Base-by-base conservation (phyloP, 495 filamentous ascomycete species). In the Trichoderma orchidacearum region DNA sequence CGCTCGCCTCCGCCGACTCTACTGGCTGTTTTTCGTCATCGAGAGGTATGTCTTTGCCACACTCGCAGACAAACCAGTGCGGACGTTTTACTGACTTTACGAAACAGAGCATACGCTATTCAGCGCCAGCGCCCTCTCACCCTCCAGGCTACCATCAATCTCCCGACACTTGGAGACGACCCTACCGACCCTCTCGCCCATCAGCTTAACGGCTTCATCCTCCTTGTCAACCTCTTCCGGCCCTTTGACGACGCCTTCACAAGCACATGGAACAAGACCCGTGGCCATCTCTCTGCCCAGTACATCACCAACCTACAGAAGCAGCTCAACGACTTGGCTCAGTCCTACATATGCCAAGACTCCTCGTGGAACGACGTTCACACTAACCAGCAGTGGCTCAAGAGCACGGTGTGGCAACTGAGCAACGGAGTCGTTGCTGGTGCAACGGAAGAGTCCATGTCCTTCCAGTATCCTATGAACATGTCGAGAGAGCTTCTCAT, bases 371-470 rank as follows among this genome's bases (percentile, higher is more conserved):
- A 81, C 17, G 87, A 94, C 62, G 70, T 90, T 8, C 75, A 81
- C 8, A 74, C 81, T 7, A 88, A 85, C 31, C 87, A 91, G 66
- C 81, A 87, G 63, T 94, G 89, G 89, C 77, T 92, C n/a, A 83
- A 87, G 60, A 86, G 85, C 27, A 84, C 85, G 63, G 77, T 86
- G 2, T 93, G 89, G 89, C 84, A 89, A 57, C 65, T 92, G 48
- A 71, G 64, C 54, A 73, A 76, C 35, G 70, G 68, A 57, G 71
- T 75, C 51, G 71, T 66, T 56, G 69, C 72, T 38, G 65, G 64
- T 54, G 58, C 62, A 36, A 66, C 71, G 29, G 78, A 90, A 66
- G 65, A 75, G 56, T 71, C 77, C 53, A 72, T 90, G 71, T 82
- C 77, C 2, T 84, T 90, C 60, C 75, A 78, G 32, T 89, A 83